These are phyloP conservation scores for Monilinia polystroma DNA, from an alignment of 2,329 filamentous ascomycete species.

Conservation along the genomic window DNA sequence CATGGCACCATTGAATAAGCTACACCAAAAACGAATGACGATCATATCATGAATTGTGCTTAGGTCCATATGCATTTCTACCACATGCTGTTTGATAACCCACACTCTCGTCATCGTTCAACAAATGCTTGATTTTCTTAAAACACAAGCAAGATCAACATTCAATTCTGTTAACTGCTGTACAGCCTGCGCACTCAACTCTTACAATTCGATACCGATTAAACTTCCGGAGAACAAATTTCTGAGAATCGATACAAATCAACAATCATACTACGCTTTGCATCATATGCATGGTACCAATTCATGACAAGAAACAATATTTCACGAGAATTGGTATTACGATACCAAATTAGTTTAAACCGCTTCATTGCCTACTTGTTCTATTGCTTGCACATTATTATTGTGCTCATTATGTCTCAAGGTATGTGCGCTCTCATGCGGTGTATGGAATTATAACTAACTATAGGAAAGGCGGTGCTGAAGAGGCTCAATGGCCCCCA, in stretches of 20 bases:
- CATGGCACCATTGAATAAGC: constrained; percentile 1
- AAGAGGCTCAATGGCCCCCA: constrained; percentile 57
- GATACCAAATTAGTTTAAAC: constrained; percentile 1
- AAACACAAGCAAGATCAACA: constrained; percentile 4
- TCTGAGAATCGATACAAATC: background rate
- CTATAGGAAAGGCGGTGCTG: constrained; percentile 18
- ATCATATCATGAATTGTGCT: background rate
- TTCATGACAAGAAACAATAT: constrained; percentile 12
- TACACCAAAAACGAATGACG: background rate
- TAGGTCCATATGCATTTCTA: constrained; percentile 3
- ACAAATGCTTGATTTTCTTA: background rate
- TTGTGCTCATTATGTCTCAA: constrained; percentile 20
- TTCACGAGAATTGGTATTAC: constrained; percentile 3
- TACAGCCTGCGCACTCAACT: background rate
- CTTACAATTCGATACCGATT: background rate
- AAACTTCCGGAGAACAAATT: background rate
- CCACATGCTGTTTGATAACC: background rate
- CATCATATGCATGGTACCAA: background rate
- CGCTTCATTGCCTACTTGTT: constrained; percentile 16
- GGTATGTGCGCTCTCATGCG: constrained; percentile 18
- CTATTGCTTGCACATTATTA: constrained; percentile 13
- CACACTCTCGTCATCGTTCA: background rate
- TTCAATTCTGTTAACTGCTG: background rate
- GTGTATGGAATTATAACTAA: constrained; percentile 13
- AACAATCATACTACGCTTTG: constrained; percentile 1